phyloP scores from a whole-genome alignment of 139 green algal genomes.

The Pedinophyceae sp. region DNA sequence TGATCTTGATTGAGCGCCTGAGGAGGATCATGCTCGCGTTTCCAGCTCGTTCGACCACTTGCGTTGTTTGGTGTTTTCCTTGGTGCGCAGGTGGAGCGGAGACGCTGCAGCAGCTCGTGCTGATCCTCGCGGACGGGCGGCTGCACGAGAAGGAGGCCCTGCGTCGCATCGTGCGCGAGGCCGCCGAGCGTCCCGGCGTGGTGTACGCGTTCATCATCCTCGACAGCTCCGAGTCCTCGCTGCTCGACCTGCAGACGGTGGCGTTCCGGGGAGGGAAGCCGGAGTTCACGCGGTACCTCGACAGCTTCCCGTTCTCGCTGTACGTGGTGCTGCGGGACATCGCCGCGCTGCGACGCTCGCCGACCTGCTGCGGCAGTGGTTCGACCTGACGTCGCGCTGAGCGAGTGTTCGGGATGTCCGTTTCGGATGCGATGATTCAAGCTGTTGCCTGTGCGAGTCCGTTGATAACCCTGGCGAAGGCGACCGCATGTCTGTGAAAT shows the following conservation, averaged over 20 bases:
- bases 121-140: conserved; percentile 89
- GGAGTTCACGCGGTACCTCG: conserved; percentile 83
- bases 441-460: too few species aligned
- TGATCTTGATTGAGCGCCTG: too few species aligned
- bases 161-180: conserved; percentile 26
- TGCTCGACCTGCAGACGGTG: conserved; percentile 86
- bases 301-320: conserved; percentile 94
- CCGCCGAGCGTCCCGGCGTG: not conserved
- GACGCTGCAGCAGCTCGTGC: conserved; percentile 79
- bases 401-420: too few species aligned
- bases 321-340: conserved; percentile 91
- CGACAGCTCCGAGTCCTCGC: conserved; percentile 38
- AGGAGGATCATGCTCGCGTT: too few species aligned
- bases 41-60: too few species aligned
- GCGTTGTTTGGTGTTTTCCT: too few species aligned
- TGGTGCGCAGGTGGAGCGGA: conserved; percentile 14
- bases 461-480: too few species aligned
- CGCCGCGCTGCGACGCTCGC: conserved; percentile 66
- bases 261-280: conserved; percentile 73
- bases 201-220: conserved; percentile 59
- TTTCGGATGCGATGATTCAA: too few species aligned
- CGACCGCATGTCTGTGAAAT: too few species aligned
- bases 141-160: conserved; percentile 92
- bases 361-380: conserved; percentile 87
- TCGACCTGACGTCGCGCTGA: conserved; percentile 70